Base-by-base conservation (phyloP, 108 stramenopile species). In the Licmophora abbreviata region DNA sequence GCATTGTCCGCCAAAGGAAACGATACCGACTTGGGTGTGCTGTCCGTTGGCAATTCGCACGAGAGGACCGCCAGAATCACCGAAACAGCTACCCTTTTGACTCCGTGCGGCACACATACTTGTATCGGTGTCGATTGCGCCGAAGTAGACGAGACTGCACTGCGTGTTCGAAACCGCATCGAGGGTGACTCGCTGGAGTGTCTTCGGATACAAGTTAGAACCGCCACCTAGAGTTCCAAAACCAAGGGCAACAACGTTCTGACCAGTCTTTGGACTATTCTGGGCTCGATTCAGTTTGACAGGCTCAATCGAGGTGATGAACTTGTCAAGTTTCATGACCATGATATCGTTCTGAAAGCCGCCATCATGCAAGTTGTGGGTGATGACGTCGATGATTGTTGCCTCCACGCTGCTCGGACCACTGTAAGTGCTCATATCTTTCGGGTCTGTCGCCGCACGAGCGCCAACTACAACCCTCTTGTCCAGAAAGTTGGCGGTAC, bases 101-200 rank as follows among this genome's bases (percentile, higher is more conserved):
- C 24, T n/a, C 8, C 35, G 60, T 34, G 44, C 36, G 1, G 80
- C 80, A 58, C 84, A 86, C 44, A 86, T 23, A 78, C 80, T 85
- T 17, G 69, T 47, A 6, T 51, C 54, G 6, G 33, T 48, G 24
- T 61, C 51, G 11, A 34, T 61, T 0, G 56, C 58, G 17, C 18
- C 0, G 30, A 21, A 45, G 22, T 17, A 29, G 5, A 1, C 4
- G 0, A 11, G 1, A 1, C 30, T 37, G 23, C 40, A 60, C 21
- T 29, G 21, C 6, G 44, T 26, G 29, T 63, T 55, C 1, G 40
- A 22, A 11, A 32, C 50, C n/a, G 29, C 40, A 31, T 46, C 26
- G 0, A 63, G 30, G 24, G 36, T 36, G 12, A 40, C 58, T 22
- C 26, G 10, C 45, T 15, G 35, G n/a, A 59, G 32, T 21, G 37